Percentiles rank a stretch among this genome's conserved stretches.
Evolutionary conservation across 2,329 filamentous ascomycete genomes (phyloP).

Genomic region (Aspergillus transmontanensis): DNA sequence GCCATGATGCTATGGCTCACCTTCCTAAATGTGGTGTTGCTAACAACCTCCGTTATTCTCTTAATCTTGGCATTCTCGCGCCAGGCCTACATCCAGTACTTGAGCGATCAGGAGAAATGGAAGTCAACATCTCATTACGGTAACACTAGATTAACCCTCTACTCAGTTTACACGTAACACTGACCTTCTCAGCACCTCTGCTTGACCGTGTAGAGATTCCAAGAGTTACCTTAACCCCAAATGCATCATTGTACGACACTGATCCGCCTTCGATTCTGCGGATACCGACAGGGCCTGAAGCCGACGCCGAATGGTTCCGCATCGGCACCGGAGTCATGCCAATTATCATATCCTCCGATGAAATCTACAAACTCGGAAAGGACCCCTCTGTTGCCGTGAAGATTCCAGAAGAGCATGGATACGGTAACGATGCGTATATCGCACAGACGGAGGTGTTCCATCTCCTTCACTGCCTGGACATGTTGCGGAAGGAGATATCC

Average conservation of each 20-base stretch:
- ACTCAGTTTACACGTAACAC: not conserved
- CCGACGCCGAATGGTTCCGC: slow-evolving; percentile 4
- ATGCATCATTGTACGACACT: slow-evolving; percentile 2
- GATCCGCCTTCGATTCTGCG: slow-evolving; percentile 4
- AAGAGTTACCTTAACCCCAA: not conserved
- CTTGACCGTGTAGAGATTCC: slow-evolving; percentile 6
- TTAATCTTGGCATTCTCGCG: not conserved
- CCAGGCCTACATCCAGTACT: not conserved
- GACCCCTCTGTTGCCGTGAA: slow-evolving; percentile 2
- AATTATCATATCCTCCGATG: slow-evolving; percentile 3
- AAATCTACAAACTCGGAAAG: slow-evolving; percentile 5
- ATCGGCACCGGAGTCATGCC: slow-evolving; percentile 3
- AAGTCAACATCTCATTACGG: slow-evolving; percentile 5
- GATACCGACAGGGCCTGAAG: not conserved
- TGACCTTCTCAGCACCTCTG: slow-evolving; percentile 1
- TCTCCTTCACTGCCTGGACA: slow-evolving; percentile 7
- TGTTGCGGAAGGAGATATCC: slow-evolving; percentile 6
- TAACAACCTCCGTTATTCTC: not conserved
- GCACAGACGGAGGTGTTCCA: slow-evolving; percentile 7
- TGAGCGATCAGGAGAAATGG: slow-evolving; percentile 7
- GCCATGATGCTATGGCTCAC: not conserved
- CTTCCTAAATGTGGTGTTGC: not conserved
- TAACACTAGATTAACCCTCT: not conserved
- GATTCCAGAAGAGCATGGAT: slow-evolving; percentile 5
- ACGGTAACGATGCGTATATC: slow-evolving; percentile 4